A percentile compares a stretch with the other conserved stretches of the same genome.
These are phyloP conservation scores for Penicillium nordicum DNA, from an alignment of 2,329 filamentous ascomycete genomes.

Conservation along the genomic window DNA sequence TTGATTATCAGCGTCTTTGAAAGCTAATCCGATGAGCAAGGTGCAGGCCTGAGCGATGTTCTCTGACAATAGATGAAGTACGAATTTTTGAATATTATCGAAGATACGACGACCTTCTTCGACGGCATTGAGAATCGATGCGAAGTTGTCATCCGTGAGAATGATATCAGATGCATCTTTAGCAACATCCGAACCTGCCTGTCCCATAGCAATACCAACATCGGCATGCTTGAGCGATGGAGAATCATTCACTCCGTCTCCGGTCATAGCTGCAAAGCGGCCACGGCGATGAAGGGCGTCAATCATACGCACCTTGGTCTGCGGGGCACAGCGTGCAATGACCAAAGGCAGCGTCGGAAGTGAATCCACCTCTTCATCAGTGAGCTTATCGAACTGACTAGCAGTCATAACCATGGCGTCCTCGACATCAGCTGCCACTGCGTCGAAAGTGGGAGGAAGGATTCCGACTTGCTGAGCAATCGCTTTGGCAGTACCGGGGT, in stretches of 20 bases:
- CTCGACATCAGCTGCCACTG: conserved; percentile 55
- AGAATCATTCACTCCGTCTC: conserved; percentile 84
- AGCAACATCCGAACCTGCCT: no score
- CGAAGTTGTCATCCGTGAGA: no score
- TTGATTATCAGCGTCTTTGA: no score
- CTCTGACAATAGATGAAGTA: no score
- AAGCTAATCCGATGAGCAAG: no score
- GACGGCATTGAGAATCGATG: no score
- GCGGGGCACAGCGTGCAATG: conserved; percentile 47
- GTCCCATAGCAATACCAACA: no score
- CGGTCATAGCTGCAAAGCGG: conserved; percentile 74
- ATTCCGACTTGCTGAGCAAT: conserved; percentile 76
- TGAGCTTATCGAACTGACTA: conserved; percentile 70
- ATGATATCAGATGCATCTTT: no score
- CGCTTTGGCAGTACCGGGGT: conserved; percentile 69
- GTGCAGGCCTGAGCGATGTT: no score
- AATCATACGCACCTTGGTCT: conserved; percentile 78
- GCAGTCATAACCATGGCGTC: conserved; percentile 67
- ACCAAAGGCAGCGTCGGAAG: conserved; percentile 53
- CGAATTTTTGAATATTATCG: no score
- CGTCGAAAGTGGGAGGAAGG: conserved; percentile 58
- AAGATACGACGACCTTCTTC: no score
- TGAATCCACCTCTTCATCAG: conserved; percentile 64
- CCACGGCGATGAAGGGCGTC: conserved; percentile 54
- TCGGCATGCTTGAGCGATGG: no score